Evolutionary conservation across 345 rosid species (phyloP).

Genomic region (Melaleuca alternifolia): DNA sequence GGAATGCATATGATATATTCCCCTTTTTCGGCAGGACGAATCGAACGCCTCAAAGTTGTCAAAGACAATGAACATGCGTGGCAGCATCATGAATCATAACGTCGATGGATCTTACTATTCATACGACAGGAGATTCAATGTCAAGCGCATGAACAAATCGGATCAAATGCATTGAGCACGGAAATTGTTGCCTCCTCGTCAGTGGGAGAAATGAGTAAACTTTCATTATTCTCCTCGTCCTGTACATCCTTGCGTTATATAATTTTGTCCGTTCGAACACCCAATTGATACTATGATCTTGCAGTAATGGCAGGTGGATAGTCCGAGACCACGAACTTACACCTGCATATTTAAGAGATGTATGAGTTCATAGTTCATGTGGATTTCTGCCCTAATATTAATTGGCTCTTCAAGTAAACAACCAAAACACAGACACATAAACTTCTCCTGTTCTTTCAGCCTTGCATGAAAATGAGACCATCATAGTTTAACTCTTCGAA

Average conservation of each 20-base stretch:
- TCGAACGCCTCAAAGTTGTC: background rate
- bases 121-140: background rate
- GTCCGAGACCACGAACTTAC: background rate
- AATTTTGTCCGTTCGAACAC: background rate
- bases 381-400: rapidly evolving
- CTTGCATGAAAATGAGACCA: background rate
- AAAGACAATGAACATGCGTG: background rate
- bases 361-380: background rate
- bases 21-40: background rate
- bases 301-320: background rate
- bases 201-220: background rate
- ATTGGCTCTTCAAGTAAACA: background rate
- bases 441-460: background rate
- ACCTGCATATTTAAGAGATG: background rate
- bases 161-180: background rate
- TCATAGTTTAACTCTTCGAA: background rate
- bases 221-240: background rate
- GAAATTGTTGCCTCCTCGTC: background rate
- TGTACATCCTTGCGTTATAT: background rate
- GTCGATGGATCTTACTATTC: background rate
- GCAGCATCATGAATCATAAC: background rate
- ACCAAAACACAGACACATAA: background rate
- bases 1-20: background rate
- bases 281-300: background rate
- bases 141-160: background rate